phyloP scores from a whole-genome alignment of 805 yeast genomes.

The Candida coleopterorum region DNA sequence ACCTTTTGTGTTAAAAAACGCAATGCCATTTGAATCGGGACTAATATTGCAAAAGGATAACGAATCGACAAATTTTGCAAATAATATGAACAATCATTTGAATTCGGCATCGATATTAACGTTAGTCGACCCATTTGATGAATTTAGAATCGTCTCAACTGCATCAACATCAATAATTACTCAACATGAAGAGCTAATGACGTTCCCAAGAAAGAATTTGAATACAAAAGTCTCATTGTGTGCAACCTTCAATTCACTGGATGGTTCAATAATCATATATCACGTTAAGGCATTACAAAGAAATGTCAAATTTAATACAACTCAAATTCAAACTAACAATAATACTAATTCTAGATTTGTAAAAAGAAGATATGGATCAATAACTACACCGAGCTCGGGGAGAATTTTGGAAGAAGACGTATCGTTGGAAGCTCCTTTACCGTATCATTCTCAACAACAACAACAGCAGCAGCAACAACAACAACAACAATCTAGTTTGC shows the following conservation, averaged over 20 bases:
- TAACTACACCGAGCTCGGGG: conserved; percentile 40
- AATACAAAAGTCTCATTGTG: conserved; percentile 39
- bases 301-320: conserved; percentile 7
- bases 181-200: conserved; percentile 49
- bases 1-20: conserved; percentile 61
- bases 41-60: conserved; percentile 53
- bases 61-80: not conserved
- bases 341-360: conserved; percentile 9
- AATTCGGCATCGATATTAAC: conserved; percentile 50
- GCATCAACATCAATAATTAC: conserved; percentile 66
- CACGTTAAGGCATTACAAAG: conserved; percentile 43
- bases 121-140: conserved; percentile 68
- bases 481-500: not conserved
- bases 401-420: conserved; percentile 40
- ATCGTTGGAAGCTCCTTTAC: conserved; percentile 3
- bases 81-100: conserved; percentile 13
- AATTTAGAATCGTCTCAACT: conserved; percentile 66
- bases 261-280: conserved; percentile 46
- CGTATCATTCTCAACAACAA: conserved; percentile 8
- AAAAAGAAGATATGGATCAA: conserved; percentile 23
- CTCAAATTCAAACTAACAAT: not conserved
- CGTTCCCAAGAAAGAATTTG: conserved; percentile 42
- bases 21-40: conserved; percentile 65
- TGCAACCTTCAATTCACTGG: conserved; percentile 50
- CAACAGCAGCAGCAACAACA: no score